These are phyloP conservation scores for Curvularia sp. DNA, from an alignment of 2,329 filamentous ascomycete species.

Conservation along the genomic window DNA sequence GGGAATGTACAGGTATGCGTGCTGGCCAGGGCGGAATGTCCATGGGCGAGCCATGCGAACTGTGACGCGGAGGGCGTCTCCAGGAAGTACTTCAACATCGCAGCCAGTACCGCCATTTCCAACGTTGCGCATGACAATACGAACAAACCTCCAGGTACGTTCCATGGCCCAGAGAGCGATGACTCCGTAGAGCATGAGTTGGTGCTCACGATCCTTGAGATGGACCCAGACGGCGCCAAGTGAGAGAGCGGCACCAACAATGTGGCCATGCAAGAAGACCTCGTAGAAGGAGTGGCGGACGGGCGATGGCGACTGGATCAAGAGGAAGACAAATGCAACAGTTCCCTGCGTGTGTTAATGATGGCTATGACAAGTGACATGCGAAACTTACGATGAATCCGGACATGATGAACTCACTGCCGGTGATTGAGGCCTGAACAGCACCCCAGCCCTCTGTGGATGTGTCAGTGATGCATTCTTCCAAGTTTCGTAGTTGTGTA, in stretches of 20 bases:
- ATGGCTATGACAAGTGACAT: slow-evolving; percentile 65
- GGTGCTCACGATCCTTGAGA: slow-evolving; percentile 62
- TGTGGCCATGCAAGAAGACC: slow-evolving; percentile 76
- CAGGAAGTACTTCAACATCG: slow-evolving; percentile 76
- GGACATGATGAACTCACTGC: slow-evolving; percentile 61
- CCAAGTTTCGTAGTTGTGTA: neutral
- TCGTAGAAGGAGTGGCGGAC: slow-evolving; percentile 82
- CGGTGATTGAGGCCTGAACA: slow-evolving; percentile 51
- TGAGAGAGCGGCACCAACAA: slow-evolving; percentile 65
- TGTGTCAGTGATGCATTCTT: slow-evolving; percentile 21
- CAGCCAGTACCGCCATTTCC: slow-evolving; percentile 71
- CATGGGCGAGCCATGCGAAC: slow-evolving; percentile 78
- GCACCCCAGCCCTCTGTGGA: slow-evolving; percentile 59
- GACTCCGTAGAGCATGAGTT: slow-evolving; percentile 66
- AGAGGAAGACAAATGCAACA: slow-evolving; percentile 66
- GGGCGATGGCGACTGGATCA: slow-evolving; percentile 73
- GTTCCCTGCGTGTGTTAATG: slow-evolving; percentile 62
- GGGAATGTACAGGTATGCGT: slow-evolving; percentile 81
- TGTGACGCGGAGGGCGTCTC: slow-evolving; percentile 76
- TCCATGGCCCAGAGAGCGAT: slow-evolving; percentile 73
- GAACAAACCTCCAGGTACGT: slow-evolving; percentile 65
- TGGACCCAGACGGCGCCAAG: slow-evolving; percentile 73
- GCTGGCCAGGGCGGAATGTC: slow-evolving; percentile 76
- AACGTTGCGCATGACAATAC: slow-evolving; percentile 70
- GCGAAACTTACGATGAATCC: slow-evolving; percentile 67